Evolutionary conservation across 2,329 filamentous ascomycete genomes (phyloP).

Genomic region (Fusarium piperis): DNA sequence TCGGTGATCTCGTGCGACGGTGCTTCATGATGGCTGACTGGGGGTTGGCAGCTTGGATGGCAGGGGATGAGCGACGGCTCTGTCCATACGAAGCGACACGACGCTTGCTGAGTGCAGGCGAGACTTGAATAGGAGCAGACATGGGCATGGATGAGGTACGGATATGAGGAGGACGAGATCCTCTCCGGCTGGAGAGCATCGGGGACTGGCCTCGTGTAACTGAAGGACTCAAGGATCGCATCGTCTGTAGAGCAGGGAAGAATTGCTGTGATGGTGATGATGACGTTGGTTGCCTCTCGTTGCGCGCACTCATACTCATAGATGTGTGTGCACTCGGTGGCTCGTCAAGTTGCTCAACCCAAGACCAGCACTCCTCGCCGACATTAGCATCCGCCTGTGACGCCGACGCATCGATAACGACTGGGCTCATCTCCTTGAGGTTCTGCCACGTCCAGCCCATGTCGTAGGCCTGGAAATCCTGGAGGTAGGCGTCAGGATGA

Average conservation of each 20-base stretch:
- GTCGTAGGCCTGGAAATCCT: constrained; percentile 65
- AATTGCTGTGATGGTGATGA: constrained; percentile 53
- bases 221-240: constrained; percentile 45
- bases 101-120: constrained; percentile 54
- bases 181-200: constrained; percentile 50
- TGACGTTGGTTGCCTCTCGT: constrained; percentile 53
- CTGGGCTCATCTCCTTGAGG: constrained; percentile 69
- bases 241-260: constrained; percentile 36
- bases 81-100: constrained; percentile 57
- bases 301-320: constrained; percentile 55
- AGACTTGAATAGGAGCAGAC: constrained; percentile 48
- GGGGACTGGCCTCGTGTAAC: constrained; percentile 54
- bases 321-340: constrained; percentile 57
- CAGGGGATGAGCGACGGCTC: constrained; percentile 47
- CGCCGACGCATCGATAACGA: constrained; percentile 58
- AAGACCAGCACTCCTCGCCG: constrained; percentile 71
- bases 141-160: constrained; percentile 65
- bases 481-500: constrained; percentile 77
- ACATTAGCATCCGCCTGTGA: constrained; percentile 55
- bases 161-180: constrained; percentile 58
- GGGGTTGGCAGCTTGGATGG: constrained; percentile 32
- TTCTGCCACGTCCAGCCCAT: constrained; percentile 76
- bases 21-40: constrained; percentile 55
- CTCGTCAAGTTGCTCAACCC: constrained; percentile 72
- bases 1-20: constrained; percentile 68